Evolutionary conservation across 352 stramenopile species (phyloP), one percentile per base, ranked within the genome.

Genomic region (Globisporangium rhizosaccharum): DNA sequence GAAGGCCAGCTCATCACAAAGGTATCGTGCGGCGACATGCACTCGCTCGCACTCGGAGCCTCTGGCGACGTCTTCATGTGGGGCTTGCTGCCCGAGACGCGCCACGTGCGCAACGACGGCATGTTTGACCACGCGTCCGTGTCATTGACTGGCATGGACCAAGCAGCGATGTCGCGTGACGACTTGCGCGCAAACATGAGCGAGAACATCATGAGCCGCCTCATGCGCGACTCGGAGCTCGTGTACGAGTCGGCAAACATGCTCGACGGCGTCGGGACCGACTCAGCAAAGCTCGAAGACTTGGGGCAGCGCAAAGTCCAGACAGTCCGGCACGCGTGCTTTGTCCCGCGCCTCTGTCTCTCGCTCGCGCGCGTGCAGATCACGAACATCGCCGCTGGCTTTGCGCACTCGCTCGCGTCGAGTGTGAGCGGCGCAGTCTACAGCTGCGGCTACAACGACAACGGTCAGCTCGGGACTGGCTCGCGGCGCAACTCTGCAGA

Each of bases 391-490:
- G 70, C 80, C 0, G 83, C 83, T 0, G 83, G 83, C n/a, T 90
- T 90, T 52, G 83, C 81, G 0, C 83, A 93, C 58, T 91, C 79
- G 17, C 52, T 93, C 50, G 81, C 78, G 3, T 74, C 76, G 12
- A 88, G 68, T n/a, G 71, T 60, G 3, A 61, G 71, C 0, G 83
- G 83, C 1, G 49, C 66, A 0, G 77, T 85, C 8, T 90, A 85
- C 47, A 87, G 75, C 56, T 93, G 83, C 42, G 83, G 83, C 17
- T 93, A 93, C 81, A 93, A 93, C 53, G 83, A 93, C 62, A 89
- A 87, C 55, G 81, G 83, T 12, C 83, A 93, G 56, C 63, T 93
- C 2, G 83, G 83, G 8, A 67, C 82, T 2, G 81, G 81, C 33
- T 82, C 79, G 51, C 67, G 79, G 37, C 79, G 80, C 55, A 88